Base-by-base conservation (phyloP, 768 basidiomycete species). In the Rhizopogon salebrosus region DNA sequence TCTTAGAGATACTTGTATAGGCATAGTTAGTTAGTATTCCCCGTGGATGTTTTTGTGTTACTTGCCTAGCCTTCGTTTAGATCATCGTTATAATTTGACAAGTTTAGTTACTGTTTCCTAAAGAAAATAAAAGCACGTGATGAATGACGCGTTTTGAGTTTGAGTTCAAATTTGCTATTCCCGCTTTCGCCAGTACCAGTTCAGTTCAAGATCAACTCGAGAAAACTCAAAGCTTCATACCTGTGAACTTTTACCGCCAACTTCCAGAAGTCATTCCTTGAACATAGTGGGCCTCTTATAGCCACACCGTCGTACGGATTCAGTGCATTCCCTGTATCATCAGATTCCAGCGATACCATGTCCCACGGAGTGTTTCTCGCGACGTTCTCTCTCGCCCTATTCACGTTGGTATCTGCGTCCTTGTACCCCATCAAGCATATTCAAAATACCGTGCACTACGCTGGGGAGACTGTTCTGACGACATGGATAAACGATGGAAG, bases 341-440 rank as follows among this genome's bases (percentile, higher is more conserved):
- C 52, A 27, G 9, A 41, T 3, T 51, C 16, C 39, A 40, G 35
- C 22, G 37, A 23, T 10, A 27, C 23, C 13, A 18, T 41, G 31
- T 41, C 38, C 35, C 18, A 41, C 52, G 27, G 22, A 54, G 56
- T 55, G 58, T n/a, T 29, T 38, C 14, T 43, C 4, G 27, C 27
- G 42, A 36, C 10, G 3, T 7, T 36, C 24, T 8, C 42, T 16
- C 27, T 53, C 20, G 49, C 39, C 27, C 43, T 16, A 16, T 45
- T 67, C 38, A 45, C 58, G 1, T 41, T 57, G 14, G 64, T 51
- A 41, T 43, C 55, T 13, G 75, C 71, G 26, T 72, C 72, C 6
- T 62, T 85, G 23, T 83, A 79, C 54, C 77, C 80, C 1, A 83
- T 78, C 0, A 62, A 71, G 14, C 84, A 83, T 3, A 54, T 76